These are phyloP conservation scores for Zymoseptoria crescenta DNA, from an alignment of 2,329 filamentous ascomycete species.

Conservation along the genomic window DNA sequence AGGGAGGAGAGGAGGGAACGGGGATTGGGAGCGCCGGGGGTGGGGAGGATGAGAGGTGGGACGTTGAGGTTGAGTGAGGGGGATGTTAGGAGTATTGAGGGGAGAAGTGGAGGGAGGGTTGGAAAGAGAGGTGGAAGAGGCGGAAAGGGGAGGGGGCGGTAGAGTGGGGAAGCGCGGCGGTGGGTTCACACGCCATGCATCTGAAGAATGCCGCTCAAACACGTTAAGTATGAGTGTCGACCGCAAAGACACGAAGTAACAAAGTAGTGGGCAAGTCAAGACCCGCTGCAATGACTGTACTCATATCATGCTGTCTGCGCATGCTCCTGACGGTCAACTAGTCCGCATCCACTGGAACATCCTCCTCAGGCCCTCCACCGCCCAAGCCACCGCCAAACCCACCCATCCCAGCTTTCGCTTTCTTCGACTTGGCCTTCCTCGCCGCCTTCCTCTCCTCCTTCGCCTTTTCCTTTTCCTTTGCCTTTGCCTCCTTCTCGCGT, in stretches of 20 bases:
- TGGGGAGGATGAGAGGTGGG: constrained; percentile 74
- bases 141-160: too few relatives aligned
- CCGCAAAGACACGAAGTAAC: background rate
- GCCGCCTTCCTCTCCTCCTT: constrained; percentile 24
- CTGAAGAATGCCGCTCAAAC: too few relatives aligned
- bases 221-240: background rate
- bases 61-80: constrained; percentile 69
- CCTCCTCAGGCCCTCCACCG: constrained; percentile 10
- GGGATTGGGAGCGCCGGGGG: constrained; percentile 64
- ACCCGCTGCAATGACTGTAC: background rate
- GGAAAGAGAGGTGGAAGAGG: background rate
- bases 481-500: constrained; percentile 26
- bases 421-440: constrained; percentile 26
- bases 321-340: background rate
- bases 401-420: constrained; percentile 14
- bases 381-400: constrained; percentile 18
- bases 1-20: constrained; percentile 43
- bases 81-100: constrained; percentile 67
- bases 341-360: background rate
- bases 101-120: constrained; percentile 20
- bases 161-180: too few relatives aligned
- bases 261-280: background rate
- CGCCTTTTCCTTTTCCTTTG: constrained; percentile 26
- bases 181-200: too few relatives aligned
- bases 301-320: background rate